Evolutionary conservation across 2,329 filamentous ascomycete genomes (phyloP).

Genomic region (Zalaria obscura): DNA sequence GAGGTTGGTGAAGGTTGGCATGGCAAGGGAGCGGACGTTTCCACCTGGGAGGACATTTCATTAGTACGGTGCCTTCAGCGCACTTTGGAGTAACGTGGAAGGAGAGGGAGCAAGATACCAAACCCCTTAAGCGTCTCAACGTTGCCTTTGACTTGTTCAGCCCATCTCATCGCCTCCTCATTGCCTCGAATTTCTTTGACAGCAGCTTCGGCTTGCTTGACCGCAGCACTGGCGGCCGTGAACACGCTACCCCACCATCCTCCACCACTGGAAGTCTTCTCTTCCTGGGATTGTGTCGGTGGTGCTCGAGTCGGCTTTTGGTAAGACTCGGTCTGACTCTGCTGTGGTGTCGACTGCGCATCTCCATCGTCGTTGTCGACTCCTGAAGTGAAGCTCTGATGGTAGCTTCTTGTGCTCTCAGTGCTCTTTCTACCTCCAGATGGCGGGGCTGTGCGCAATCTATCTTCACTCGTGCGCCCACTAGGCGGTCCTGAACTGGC

Average conservation of each 20-base stretch:
- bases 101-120: conserved; percentile 36
- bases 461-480: conserved; percentile 52
- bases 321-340: not conserved
- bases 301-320: conserved; percentile 16
- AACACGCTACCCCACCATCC: conserved; percentile 84
- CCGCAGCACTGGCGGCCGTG: conserved; percentile 66
- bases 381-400: conserved; percentile 53
- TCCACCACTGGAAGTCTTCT: conserved; percentile 37
- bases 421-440: conserved; percentile 51
- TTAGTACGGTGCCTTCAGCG: conserved; percentile 1
- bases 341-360: conserved; percentile 1
- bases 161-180: conserved; percentile 92
- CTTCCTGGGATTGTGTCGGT: conserved; percentile 14
- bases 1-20: conserved; percentile 90
- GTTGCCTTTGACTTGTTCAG: conserved; percentile 83
- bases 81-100: too few species aligned
- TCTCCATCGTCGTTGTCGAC: conserved; percentile 12
- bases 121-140: conserved; percentile 63
- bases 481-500: conserved; percentile 32
- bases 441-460: conserved; percentile 17
- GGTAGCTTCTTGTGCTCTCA: conserved; percentile 60
- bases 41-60: conserved; percentile 46
- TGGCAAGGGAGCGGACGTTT: conserved; percentile 69
- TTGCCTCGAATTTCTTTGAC: conserved; percentile 94
- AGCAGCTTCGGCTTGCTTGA: conserved; percentile 84